Percentiles rank a stretch among this genome's conserved stretches.
These are phyloP conservation scores for Juncus inflexus DNA, from an alignment of 176 grass and related monocot species.

Conservation along the genomic window DNA sequence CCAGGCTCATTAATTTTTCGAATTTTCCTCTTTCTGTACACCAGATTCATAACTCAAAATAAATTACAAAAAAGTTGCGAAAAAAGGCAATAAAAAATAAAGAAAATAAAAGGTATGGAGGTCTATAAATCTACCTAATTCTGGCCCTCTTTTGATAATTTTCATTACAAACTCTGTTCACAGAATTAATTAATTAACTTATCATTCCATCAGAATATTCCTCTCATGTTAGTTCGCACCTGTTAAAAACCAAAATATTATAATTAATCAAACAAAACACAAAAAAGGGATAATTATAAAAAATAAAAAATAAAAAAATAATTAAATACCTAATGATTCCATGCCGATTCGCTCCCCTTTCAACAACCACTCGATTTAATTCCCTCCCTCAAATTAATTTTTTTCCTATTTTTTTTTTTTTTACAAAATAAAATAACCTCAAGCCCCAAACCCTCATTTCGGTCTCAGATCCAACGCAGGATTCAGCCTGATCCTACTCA, in stretches of 20 bases:
- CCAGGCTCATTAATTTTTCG: slow-evolving; percentile 18
- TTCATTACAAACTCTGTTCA: slow-evolving; percentile 37
- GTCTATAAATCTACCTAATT: slow-evolving; percentile 36
- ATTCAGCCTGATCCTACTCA: slow-evolving; percentile 53
- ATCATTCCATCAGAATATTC: neutral
- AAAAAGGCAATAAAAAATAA: slow-evolving; percentile 19
- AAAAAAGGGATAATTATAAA: neutral
- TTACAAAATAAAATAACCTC: slow-evolving; percentile 23
- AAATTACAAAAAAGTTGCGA: slow-evolving; percentile 7
- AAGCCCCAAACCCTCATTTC: slow-evolving; percentile 27
- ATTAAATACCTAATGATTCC: slow-evolving; percentile 14
- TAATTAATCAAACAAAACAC: neutral
- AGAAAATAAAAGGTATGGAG: slow-evolving; percentile 39
- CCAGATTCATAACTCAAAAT: slow-evolving; percentile 29
- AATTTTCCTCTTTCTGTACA: slow-evolving; percentile 59
- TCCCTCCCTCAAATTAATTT: slow-evolving; percentile 11
- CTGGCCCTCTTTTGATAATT: slow-evolving; percentile 24
- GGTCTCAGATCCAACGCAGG: slow-evolving; percentile 54
- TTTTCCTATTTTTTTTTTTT: slow-evolving; percentile 15
- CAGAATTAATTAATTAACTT: slow-evolving; percentile 33
- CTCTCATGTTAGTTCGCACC: slow-evolving; percentile 24
- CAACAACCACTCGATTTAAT: neutral
- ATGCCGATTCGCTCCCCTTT: slow-evolving; percentile 8
- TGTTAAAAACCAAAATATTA: slow-evolving; percentile 16
- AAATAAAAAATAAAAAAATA: slow-evolving; percentile 13